Percentiles rank a stretch among this genome's conserved stretches.
Evolutionary conservation across 768 basidiomycete species (phyloP).

Genomic region (Astraeus odoratus): DNA sequence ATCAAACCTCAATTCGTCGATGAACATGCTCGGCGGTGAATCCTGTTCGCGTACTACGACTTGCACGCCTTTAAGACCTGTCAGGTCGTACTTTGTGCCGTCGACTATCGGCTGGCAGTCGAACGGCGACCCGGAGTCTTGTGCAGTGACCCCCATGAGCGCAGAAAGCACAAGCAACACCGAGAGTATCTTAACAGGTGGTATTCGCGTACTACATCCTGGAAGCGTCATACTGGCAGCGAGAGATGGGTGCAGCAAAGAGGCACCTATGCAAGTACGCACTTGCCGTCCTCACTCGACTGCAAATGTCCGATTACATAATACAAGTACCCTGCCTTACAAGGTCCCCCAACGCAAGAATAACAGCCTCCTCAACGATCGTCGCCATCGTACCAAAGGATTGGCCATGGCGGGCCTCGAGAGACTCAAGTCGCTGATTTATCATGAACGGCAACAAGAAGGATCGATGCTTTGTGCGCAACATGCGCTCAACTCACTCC

Average conservation of each 20-base stretch:
- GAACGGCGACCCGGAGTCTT: constrained; percentile 34
- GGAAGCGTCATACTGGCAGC: not conserved
- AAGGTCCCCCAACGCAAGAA: too few relatives aligned
- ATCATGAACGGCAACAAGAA: constrained; percentile 71
- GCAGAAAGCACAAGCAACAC: constrained; percentile 15
- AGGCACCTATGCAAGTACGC: not conserved
- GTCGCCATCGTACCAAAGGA: not conserved
- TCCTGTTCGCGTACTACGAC: constrained; percentile 43
- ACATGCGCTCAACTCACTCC: constrained; percentile 74
- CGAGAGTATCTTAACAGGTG: constrained; percentile 3
- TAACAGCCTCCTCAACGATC: constrained; percentile 8
- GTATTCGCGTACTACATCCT: not conserved
- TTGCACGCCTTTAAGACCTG: constrained; percentile 44
- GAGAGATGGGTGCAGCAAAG: constrained; percentile 6
- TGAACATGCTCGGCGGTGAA: constrained; percentile 56
- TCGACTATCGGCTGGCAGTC: constrained; percentile 44
- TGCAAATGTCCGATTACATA: not conserved
- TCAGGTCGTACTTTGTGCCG: constrained; percentile 54
- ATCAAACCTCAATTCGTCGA: constrained; percentile 58
- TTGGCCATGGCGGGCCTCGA: constrained; percentile 53
- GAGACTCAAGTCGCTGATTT: constrained; percentile 48
- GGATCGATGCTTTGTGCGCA: constrained; percentile 86
- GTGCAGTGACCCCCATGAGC: constrained; percentile 19
- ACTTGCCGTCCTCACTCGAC: too few relatives aligned
- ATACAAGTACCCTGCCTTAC: not conserved